Conservation (phyloP, 2,329 filamentous ascomycete genomes). For the Talaromyces sp. region DNA sequence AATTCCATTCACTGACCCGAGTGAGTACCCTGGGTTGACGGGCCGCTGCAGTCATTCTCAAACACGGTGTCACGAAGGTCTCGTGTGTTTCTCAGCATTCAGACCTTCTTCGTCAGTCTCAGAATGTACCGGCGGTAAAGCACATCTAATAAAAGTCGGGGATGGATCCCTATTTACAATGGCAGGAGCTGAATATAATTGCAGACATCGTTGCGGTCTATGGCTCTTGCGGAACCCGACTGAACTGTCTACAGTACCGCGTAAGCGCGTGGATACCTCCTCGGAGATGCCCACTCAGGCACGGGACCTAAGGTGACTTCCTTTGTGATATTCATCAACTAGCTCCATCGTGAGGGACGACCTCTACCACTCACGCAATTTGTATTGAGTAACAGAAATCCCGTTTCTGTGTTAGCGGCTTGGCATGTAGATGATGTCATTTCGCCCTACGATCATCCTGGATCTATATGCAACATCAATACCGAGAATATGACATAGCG, state of each 20-base stretch:
- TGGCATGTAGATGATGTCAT: slow-evolving; percentile 20
- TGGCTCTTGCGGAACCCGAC: background rate
- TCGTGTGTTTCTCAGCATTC: background rate
- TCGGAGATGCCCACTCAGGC: slow-evolving; percentile 9
- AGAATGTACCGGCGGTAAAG: no score
- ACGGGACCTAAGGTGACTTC: background rate
- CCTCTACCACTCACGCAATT: slow-evolving; percentile 36
- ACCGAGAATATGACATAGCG: no score
- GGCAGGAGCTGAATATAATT: no score
- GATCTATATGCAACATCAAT: no score
- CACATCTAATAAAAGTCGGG: no score
- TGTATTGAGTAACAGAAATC: slow-evolving; percentile 42
- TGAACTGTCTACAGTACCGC: background rate
- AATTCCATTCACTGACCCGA: slow-evolving; percentile 47
- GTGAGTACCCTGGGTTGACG: slow-evolving; percentile 15
- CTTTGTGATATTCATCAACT: background rate
- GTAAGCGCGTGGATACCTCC: slow-evolving; percentile 16
- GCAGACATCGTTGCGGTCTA: background rate
- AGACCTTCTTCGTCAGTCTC: no score
- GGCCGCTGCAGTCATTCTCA: slow-evolving; percentile 9
- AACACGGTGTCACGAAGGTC: background rate
- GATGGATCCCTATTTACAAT: no score
- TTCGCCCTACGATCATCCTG: background rate
- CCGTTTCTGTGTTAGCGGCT: slow-evolving; percentile 30
- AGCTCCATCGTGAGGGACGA: slow-evolving; percentile 1